Evolutionary conservation across 352 stramenopile species (phyloP).

Genomic region (Albugo laibachii): DNA sequence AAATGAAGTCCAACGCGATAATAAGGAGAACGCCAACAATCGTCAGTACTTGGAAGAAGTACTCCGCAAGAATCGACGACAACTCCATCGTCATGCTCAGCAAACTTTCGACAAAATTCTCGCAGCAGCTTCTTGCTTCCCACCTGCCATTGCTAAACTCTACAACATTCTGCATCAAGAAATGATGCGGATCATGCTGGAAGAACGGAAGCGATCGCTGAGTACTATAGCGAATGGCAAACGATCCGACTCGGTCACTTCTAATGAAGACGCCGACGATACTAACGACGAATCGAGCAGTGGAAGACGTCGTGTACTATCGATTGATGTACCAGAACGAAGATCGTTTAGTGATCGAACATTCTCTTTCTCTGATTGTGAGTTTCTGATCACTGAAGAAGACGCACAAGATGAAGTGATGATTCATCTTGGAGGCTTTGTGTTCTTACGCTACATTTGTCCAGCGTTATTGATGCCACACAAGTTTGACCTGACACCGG

Average conservation of each 20-base stretch:
- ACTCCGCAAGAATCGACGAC: conserved; percentile 28
- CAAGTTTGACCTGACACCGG: conserved; percentile 41
- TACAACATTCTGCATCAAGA: conserved; percentile 48
- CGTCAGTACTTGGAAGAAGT: background rate
- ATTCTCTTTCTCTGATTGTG: conserved; percentile 7
- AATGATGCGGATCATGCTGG: conserved; percentile 45
- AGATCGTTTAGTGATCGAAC: conserved; percentile 35
- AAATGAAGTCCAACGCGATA: conserved; percentile 17
- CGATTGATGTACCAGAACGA: conserved; percentile 19
- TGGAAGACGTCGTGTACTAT: conserved; percentile 19
- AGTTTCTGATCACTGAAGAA: conserved; percentile 36
- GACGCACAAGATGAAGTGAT: conserved; percentile 35
- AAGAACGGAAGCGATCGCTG: conserved; percentile 22
- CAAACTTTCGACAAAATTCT: conserved; percentile 40
- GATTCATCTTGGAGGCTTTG: conserved; percentile 46
- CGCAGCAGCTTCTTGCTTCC: conserved; percentile 25
- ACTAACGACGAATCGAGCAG: conserved; percentile 28
- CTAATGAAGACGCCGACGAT: conserved; percentile 42
- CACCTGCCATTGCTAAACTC: conserved; percentile 58
- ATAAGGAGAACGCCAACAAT: conserved; percentile 15
- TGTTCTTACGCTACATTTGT: conserved; percentile 66
- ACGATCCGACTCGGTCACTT: conserved; percentile 15
- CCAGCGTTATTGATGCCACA: conserved; percentile 53
- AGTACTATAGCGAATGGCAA: conserved; percentile 14
- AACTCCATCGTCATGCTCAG: conserved; percentile 50